Evolutionary conservation across 805 yeast species (phyloP), one percentile per base, ranked within the genome.

Genomic region (Cyberlindnera saturnus): DNA sequence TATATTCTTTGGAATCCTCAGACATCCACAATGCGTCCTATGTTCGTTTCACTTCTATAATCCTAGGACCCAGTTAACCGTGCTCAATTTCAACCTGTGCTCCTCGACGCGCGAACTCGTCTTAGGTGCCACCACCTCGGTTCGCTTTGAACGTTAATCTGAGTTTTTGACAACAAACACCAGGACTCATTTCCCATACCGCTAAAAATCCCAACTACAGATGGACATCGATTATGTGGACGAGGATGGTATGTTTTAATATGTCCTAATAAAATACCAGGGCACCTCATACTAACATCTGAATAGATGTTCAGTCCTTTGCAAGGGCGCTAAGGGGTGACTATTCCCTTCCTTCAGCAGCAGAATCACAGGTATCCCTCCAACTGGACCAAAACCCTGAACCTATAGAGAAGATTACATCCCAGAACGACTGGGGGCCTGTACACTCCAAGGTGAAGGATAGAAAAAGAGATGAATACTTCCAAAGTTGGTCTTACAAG

Each of bases 371-470:
- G 15, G 42, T 34, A 3, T 44, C 38, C 16, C 16, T 38, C 16
- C 28, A 29, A 7, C 38, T 42, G 19, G 11, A 34, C 15, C 37
- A 39, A 3, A 33, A 16, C 11, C 9, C 34, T 7, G n/a, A 7
- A 15, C 49, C 48, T 0, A 50, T 49, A 20, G 69, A 66, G 44
- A 58, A 57, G 46, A 71, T 73, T 28, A 47, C 65, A 1, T 71
- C 77, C 0, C 63, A 62, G 44, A 66, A 64, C 41, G 77, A 73
- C 48, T 73, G 78, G 78, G 62, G 64, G 0, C 77, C 78, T 0
- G 60, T 73, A 5, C 61, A 68, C 35, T 17, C 41, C 10, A 39
- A 47, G 52, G 41, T 50, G 45, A 34, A 47, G 40, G 3, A 31
- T 36, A 43, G 26, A 26, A 50, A 44, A 32, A 34, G 44, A 43